These are phyloP conservation scores for Nepenthes mirabilis DNA, from an alignment of 148 eudicot genomes.

Conservation along the genomic window DNA sequence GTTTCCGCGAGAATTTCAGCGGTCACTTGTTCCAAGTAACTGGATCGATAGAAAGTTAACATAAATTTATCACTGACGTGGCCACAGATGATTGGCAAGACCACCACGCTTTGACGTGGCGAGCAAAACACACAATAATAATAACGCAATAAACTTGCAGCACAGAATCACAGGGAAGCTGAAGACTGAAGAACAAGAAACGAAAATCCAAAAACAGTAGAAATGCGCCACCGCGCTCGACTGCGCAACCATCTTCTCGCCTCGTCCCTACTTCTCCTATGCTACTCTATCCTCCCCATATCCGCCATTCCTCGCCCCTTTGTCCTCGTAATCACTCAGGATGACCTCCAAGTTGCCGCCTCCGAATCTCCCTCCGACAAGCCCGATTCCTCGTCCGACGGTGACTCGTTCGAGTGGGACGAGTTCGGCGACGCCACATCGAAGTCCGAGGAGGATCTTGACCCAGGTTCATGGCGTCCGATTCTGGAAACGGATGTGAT, in stretches of 20 bases:
- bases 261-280: conserved; percentile 5
- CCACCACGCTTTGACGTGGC: too few species aligned
- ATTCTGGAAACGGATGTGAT: conserved; percentile 33
- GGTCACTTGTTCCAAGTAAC: too few species aligned
- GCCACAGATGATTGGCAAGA: too few species aligned
- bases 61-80: too few species aligned
- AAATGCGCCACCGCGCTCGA: conserved; percentile 5
- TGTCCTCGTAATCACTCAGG: conserved; percentile 76
- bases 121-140: too few species aligned
- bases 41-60: too few species aligned
- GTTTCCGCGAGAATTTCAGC: too few species aligned
- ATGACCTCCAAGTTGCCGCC: conserved; percentile 46
- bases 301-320: conserved; percentile 38
- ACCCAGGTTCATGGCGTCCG: conserved; percentile 78
- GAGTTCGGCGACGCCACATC: conserved; percentile 51
- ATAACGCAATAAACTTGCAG: too few species aligned
- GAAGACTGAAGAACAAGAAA: too few species aligned
- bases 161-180: too few species aligned
- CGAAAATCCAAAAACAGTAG: too few species aligned
- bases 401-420: conserved; percentile 44
- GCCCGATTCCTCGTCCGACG: conserved; percentile 11
- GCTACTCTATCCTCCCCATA: conserved; percentile 20
- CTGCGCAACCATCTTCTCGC: conserved; percentile 3
- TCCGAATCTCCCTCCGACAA: conserved; percentile 12
- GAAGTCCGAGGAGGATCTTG: conserved; percentile 45